Evolutionary conservation across 2,329 filamentous ascomycete species (phyloP), one percentile per base, ranked within the genome.

Genomic region (Rhinocladiella similis): DNA sequence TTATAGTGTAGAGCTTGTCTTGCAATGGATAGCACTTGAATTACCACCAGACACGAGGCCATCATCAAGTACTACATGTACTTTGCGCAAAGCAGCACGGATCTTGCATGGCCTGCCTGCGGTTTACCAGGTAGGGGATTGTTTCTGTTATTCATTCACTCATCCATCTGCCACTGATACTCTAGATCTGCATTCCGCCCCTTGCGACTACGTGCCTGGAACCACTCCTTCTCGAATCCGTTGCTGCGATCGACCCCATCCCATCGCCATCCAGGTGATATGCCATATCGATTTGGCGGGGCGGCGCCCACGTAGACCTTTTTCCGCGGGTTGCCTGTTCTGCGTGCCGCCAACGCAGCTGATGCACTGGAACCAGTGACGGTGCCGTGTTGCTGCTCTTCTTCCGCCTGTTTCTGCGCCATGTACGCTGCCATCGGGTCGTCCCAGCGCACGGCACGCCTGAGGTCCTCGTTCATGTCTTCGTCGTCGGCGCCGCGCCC

Each of bases 141-240:
- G n/a, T n/a, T n/a, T n/a, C n/a, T n/a, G n/a, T n/a, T n/a, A n/a
- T n/a, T n/a, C n/a, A n/a, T n/a, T 60, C 81, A 94, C 73, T 91
- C 90, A 75, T 97, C 94, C 88, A 95, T 94, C 78, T 97, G 90
- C 94, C 93, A 99, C 29, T 88, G 85, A 73, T 97, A 97, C 66
- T 93, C 86, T 68, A 97, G 73, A 29, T 87, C 87, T 72, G 89
- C 88, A 65, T 88, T 85, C 70, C 91, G 85, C 67, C 86, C 85
- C 64, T 83, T 83, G 64, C 85, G 79, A 71, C 97, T 97, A 63
- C 92, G 78, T 1, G 91, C 90, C 70, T 89, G 91, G 75, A 97
- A 97, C 76, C 92, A 89, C 69, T 97, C 88, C 60, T 84, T 88
- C 76, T 99, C 94, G 70, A 97, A 97, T 0, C 93, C 93, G 74